Conservation (phyloP, 441 rosid genomes). For the Lepidium campestre region DNA sequence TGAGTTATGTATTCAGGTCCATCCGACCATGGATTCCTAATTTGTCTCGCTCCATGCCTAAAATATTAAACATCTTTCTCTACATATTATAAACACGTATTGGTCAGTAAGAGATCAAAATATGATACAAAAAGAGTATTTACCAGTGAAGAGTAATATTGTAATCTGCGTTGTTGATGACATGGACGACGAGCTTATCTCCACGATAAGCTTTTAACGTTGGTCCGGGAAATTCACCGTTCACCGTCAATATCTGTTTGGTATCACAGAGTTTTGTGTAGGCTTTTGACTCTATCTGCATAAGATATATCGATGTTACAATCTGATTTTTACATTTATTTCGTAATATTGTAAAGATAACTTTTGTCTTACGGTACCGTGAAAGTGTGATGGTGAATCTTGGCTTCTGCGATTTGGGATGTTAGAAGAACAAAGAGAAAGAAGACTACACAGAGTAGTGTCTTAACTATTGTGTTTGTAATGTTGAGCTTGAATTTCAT, state of each 20-base stretch:
- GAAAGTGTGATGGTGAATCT: constrained; percentile 22
- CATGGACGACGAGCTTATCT: constrained; percentile 38
- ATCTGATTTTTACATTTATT: neutral
- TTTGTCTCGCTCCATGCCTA: constrained; percentile 54
- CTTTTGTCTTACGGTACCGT: constrained; percentile 1
- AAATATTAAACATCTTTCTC: neutral
- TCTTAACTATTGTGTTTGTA: neutral
- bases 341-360: too few relatives aligned
- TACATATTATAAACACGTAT: neutral
- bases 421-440: neutral
- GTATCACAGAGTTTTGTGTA: constrained; percentile 41
- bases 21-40: constrained; percentile 57
- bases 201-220: constrained; percentile 40
- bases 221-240: constrained; percentile 55
- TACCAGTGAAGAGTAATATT: constrained; percentile 54
- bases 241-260: constrained; percentile 50
- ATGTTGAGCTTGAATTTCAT: constrained; percentile 10
- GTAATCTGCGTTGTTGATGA: constrained; percentile 37
- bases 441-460: neutral
- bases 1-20: constrained; percentile 62
- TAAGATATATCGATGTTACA: neutral
- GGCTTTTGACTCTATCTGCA: constrained; percentile 34
- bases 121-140: neutral
- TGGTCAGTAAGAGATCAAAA: neutral
- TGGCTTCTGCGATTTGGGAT: constrained; percentile 1